Base-by-base conservation (phyloP, 2,329 filamentous ascomycete species). In the Hansfordia pulvinata region DNA sequence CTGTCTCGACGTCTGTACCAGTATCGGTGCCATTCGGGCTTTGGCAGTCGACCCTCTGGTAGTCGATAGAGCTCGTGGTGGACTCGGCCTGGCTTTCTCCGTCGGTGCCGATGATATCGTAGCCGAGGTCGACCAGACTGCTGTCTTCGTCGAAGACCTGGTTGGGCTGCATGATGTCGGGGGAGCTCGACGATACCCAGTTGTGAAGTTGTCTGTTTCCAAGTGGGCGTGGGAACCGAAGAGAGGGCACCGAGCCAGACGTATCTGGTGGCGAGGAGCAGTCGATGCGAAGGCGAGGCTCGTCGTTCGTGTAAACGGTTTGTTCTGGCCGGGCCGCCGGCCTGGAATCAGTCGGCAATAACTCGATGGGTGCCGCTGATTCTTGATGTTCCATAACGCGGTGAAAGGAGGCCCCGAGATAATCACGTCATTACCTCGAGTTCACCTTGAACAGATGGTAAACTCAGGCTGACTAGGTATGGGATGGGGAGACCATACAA, bases 181-280 rank as follows among this genome's bases (percentile, higher is more conserved):
- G 64, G 17, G 65, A 59, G 40, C 66, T 71, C 28, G 58, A 61
- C 6, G 64, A 69, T 25, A 74, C 54, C 67, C 67, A 73, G 55
- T 65, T 63, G 39, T 67, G 67, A 20, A 74, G 62, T 26, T 58
- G 54, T 29, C 57, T 56, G 36, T 61, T 71, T 28, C 64, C 69
- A 40, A 62, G 56, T 1, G 69, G 68, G 22, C 53, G 57, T 29
- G 69, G 69, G 30, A 73, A 73, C 30, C 65, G 62, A 23, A 74
- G 56, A 16, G 55, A 57, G 4, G 64, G 63, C 27, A 62, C 55
- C 22, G 64, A 48, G 32, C 39, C 38, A 29, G 41, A 37, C 12
- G 44, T 37, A 16, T 42, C 37, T n/a, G 16, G 23, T 19, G 19
- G 16, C 16, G 26, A n/a, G n/a, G n/a, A n/a, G n/a, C n/a, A 25